Conservation (phyloP, 2,329 filamentous ascomycete genomes). For the Domatiomyces globalis region DNA sequence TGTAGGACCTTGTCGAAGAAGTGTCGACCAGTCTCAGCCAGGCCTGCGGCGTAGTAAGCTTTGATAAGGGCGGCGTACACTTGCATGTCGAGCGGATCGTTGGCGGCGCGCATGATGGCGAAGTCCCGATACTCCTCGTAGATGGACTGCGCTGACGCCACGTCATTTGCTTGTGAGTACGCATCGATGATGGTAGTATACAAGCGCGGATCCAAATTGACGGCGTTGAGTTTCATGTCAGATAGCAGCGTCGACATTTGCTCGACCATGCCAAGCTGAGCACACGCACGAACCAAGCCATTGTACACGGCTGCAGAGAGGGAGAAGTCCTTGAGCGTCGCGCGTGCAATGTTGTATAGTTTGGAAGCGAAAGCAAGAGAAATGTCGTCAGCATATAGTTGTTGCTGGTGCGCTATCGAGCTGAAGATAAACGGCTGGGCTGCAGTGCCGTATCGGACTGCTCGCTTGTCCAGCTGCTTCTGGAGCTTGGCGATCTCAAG, state of each 20-base stretch:
- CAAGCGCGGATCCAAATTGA: slow-evolving; percentile 62
- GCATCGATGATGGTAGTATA: slow-evolving; percentile 94
- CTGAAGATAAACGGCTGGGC: slow-evolving; percentile 78
- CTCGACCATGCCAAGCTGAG: slow-evolving; percentile 61
- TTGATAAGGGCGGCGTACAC: slow-evolving; percentile 88
- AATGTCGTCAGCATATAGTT: slow-evolving; percentile 75
- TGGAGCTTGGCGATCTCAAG: slow-evolving; percentile 64
- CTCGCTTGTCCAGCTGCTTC: slow-evolving; percentile 62
- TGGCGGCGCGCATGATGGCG: slow-evolving; percentile 49
- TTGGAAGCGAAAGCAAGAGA: slow-evolving; percentile 72
- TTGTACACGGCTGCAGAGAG: slow-evolving; percentile 77
- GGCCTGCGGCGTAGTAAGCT: slow-evolving; percentile 70
- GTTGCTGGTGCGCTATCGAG: slow-evolving; percentile 74
- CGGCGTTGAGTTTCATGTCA: slow-evolving; percentile 71
- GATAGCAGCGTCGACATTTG: slow-evolving; percentile 86
- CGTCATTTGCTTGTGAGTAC: slow-evolving; percentile 66
- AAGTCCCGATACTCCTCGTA: slow-evolving; percentile 89
- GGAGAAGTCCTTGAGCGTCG: slow-evolving; percentile 42
- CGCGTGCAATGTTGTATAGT: slow-evolving; percentile 64
- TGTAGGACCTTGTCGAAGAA: slow-evolving; percentile 71
- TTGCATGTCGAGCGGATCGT: slow-evolving; percentile 65
- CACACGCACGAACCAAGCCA: slow-evolving; percentile 74
- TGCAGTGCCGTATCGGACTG: slow-evolving; percentile 71
- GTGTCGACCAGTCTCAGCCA: slow-evolving; percentile 64
- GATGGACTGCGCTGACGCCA: slow-evolving; percentile 79